Evolutionary conservation across 2,329 filamentous ascomycete genomes (phyloP).

Genomic region (Aureobasidium sp.): DNA sequence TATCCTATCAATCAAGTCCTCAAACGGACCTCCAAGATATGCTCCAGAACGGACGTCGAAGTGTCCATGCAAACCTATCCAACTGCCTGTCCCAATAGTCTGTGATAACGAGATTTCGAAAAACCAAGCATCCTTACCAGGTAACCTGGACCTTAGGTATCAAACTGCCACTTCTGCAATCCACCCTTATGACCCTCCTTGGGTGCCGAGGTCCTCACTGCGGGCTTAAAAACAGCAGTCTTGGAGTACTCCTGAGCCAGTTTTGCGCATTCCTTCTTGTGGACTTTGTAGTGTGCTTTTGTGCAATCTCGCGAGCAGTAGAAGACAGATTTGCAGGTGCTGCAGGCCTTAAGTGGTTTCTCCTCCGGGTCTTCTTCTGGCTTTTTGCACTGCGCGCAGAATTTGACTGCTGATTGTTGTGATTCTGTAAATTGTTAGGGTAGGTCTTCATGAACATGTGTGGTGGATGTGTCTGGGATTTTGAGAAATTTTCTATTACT

Average conservation of each 20-base stretch:
- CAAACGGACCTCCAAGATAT: neutral
- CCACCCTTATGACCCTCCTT: conserved; percentile 25
- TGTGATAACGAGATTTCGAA: neutral
- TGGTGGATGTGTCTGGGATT: neutral
- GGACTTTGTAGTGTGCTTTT: conserved; percentile 29
- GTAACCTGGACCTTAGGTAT: conserved; percentile 16
- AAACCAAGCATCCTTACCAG: neutral
- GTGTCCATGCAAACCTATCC: neutral
- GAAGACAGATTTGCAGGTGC: conserved; percentile 29
- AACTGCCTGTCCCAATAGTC: neutral
- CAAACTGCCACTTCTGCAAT: conserved; percentile 33
- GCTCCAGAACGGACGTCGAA: neutral
- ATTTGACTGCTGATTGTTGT: neutral
- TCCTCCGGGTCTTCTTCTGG: conserved; percentile 5
- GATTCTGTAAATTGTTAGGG: neutral
- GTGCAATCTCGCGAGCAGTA: conserved; percentile 35
- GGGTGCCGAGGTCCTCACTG: conserved; percentile 24
- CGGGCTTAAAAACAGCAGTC: conserved; percentile 31
- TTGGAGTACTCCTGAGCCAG: conserved; percentile 31
- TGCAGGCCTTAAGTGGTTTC: conserved; percentile 27
- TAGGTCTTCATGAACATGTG: neutral
- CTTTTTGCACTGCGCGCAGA: conserved; percentile 7
- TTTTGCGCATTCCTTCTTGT: conserved; percentile 32
- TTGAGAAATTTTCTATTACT: neutral
- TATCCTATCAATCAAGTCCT: neutral